Conservation (phyloP, 2,329 filamentous ascomycete species). For the Fusarium nematophilum region DNA sequence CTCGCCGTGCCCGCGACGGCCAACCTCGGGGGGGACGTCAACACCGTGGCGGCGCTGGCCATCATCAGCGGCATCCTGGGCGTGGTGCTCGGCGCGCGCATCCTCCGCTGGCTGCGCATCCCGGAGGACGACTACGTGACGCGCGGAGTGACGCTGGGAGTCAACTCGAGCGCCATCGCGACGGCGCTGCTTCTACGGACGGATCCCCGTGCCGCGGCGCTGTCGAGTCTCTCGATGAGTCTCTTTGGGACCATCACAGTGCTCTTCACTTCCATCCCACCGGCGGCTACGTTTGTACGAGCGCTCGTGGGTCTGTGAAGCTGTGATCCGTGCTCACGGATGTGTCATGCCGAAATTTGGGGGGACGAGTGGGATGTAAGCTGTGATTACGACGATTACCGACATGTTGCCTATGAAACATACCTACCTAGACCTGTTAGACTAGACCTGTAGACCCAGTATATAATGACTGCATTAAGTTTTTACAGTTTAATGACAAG, state of each 20-base stretch:
- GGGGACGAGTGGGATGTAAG: background rate
- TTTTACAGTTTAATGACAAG: background rate
- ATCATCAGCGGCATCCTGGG: constrained; percentile 71
- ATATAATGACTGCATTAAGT: constrained; percentile 1
- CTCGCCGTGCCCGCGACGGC: constrained; percentile 67
- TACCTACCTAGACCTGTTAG: too few relatives aligned
- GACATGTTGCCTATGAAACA: constrained; percentile 1
- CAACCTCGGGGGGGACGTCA: constrained; percentile 67
- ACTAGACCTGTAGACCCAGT: background rate
- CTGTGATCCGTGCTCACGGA: background rate
- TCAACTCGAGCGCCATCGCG: constrained; percentile 69
- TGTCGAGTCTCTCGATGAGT: constrained; percentile 70
- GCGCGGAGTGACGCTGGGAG: constrained; percentile 69
- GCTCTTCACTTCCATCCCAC: constrained; percentile 67
- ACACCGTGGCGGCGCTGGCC: constrained; percentile 66
- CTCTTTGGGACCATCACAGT: constrained; percentile 70
- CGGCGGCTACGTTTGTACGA: constrained; percentile 60
- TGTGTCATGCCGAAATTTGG: constrained; percentile 3
- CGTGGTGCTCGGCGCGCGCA: constrained; percentile 62
- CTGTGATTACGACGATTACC: background rate
- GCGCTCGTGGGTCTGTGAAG: constrained; percentile 58
- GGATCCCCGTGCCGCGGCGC: constrained; percentile 68
- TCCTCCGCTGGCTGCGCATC: constrained; percentile 62
- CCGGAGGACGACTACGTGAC: constrained; percentile 73
- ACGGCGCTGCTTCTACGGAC: constrained; percentile 67